Base-by-base conservation (phyloP, 2,329 filamentous ascomycete species). In the Cercospora canescens region DNA sequence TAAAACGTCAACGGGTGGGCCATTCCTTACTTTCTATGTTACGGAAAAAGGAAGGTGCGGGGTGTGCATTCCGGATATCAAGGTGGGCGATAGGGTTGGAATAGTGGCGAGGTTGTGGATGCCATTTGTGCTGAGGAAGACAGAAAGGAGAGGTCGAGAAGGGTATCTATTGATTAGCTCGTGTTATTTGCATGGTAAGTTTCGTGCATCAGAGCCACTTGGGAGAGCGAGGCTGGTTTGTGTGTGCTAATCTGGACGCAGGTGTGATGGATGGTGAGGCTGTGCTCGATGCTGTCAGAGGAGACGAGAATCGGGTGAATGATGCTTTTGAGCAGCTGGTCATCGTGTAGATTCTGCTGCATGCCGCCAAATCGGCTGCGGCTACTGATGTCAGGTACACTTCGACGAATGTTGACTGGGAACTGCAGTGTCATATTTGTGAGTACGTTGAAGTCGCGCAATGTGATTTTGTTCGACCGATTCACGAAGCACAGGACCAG, bases 171-270 rank as follows among this genome's bases (percentile, higher is more conserved):
- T 59, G 39, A 16, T 64, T 5, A 56, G 39, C 12, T 35, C 56
- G 7, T 64, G 62, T 39, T 64, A 64, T 41, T 14, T 64, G 30
- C 62, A 64, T 45, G 62, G 62, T 60, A 18, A 55, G 60, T 39
- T 11, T 55, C 41, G 7, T 18, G 8, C 14, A 9, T 16, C 24
- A 4, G 28, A 30, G 41, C 18, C 14, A 18, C n/a, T 14, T 8
- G 0, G 8, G 50, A 32, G 5, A 16, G 7, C 12, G 4, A 11
- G 32, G 16, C n/a, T 28, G 24, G 24, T 9, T 5, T n/a, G 7
- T 18, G 14, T n/a, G 26, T 34, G 26, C 26, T 32, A 5, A 55
- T 21, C 4, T 21, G 28, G 18, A 2, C 6, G 11, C 9, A 62
- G 60, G 60, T 11, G 32, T 55, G 6, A 62, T 62, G 60, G 32